Evolutionary conservation across 2,329 filamentous ascomycete genomes (phyloP).

Genomic region (Colletotrichum limetticola): DNA sequence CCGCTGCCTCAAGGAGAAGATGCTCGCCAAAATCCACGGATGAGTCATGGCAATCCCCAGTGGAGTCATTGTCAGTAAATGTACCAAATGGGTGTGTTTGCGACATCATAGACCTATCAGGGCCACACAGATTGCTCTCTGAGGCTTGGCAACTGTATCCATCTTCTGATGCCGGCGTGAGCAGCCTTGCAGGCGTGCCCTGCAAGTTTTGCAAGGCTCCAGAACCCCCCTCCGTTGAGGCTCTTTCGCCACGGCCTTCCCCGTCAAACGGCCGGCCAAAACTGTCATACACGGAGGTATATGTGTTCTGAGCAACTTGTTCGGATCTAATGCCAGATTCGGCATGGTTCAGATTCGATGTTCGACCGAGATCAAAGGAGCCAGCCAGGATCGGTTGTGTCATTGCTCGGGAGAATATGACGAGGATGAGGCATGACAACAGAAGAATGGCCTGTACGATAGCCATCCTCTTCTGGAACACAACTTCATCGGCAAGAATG

Average conservation of each 20-base stretch:
- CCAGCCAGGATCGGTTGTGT: conserved; percentile 26
- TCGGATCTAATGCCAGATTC: neutral
- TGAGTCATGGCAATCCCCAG: neutral
- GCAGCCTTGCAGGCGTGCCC: neutral
- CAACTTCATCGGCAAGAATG: conserved; percentile 91
- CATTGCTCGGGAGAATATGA: conserved; percentile 73
- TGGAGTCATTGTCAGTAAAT: neutral
- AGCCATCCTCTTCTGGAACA: conserved; percentile 89
- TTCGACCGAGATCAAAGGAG: conserved; percentile 15
- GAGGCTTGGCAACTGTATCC: neutral
- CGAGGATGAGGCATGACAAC: conserved; percentile 85
- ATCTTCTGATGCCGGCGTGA: conserved; percentile 12
- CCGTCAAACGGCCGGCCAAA: neutral
- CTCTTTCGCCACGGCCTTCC: neutral
- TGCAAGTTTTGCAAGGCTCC: neutral
- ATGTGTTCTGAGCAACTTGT: neutral
- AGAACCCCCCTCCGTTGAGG: neutral
- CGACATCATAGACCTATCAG: neutral
- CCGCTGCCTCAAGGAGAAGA: neutral
- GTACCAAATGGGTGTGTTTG: neutral
- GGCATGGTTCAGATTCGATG: conserved; percentile 11
- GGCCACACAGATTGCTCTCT: neutral
- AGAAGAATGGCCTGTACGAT: conserved; percentile 91
- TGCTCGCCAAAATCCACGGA: neutral
- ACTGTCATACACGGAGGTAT: conserved; percentile 14